Percentiles rank a stretch among this genome's conserved stretches.
Evolutionary conservation across 257 asterid species (phyloP).

Genomic region (Petunia axillaris): DNA sequence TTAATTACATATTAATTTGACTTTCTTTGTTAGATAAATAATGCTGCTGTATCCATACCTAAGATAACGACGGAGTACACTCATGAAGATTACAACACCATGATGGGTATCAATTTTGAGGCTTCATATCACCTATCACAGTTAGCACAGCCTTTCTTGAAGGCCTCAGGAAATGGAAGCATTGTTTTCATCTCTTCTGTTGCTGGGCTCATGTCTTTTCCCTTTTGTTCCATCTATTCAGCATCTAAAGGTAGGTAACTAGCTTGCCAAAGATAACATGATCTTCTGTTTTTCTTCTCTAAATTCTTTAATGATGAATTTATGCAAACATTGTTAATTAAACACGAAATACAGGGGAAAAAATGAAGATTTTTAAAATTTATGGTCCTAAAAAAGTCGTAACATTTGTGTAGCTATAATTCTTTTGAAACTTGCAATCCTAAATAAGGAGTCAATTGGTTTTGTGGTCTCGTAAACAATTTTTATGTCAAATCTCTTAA

Average conservation of each 20-base stretch:
- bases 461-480: too few species aligned
- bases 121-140: conserved; percentile 40
- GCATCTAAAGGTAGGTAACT: conserved; percentile 36
- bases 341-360: too few species aligned
- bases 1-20: neutral
- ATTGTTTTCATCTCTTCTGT: conserved; percentile 43
- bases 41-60: conserved; percentile 31
- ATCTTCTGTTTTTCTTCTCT: too few species aligned
- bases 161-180: conserved; percentile 35
- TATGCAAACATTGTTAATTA: too few species aligned
- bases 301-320: too few species aligned
- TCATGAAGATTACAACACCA: conserved; percentile 30
- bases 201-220: conserved; percentile 30
- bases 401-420: too few species aligned
- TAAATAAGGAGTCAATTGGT: too few species aligned
- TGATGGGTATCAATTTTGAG: conserved; percentile 34
- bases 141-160: conserved; percentile 38
- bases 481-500: too few species aligned
- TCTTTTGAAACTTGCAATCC: too few species aligned
- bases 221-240: conserved; percentile 32
- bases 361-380: too few species aligned
- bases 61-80: conserved; percentile 28
- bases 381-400: too few species aligned
- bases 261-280: too few species aligned
- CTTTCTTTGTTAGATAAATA: conserved; percentile 32